Evolutionary conservation across 2,329 filamentous ascomycete genomes (phyloP), one percentile per base, ranked within the genome.

Genomic region (Didymella pomorum): DNA sequence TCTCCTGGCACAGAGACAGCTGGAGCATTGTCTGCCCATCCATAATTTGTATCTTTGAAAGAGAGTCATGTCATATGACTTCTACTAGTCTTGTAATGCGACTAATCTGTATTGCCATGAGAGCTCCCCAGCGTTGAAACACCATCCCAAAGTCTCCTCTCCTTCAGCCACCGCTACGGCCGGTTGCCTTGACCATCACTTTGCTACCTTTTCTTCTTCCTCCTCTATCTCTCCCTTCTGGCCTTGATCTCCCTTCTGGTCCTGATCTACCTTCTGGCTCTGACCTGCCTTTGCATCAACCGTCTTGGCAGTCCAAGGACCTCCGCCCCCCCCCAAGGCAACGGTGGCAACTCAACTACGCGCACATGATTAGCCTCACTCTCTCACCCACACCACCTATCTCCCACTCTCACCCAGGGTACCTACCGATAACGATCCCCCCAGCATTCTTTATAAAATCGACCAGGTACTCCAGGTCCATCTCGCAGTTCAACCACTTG

Each of bases 381-480:
- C 4, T 4, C 10, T 16, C 14, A 35, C 16, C 31, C 2, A n/a
- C 14, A 35, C 31, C 10, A 1, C 14, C 4, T 2, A 2, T 11
- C 18, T 11, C 35, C 20, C 4, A 29, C 9, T 11, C 29, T 5
- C 11, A 53, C 18, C 3, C 3, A 3, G 4, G 10, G 6, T 7
- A 54, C 51, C 33, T 39, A 47, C 51, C 43, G 12, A 55, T 23
- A 8, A 21, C 33, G 2, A 55, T 23, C 3, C 52, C 52, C n/a
- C 52, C 52, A 28, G 12, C 25, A 1, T 2, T 41, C n/a, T 37
- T 14, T 4, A 49, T 21, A n/a, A 33, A n/a, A 8, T 43, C 37
- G 0, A 49, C n/a, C 26, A 55, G 5, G 9, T 23, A 9, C 8
- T 49, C 44, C 28, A 49, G 28, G 16, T 55, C 44, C 7, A 11